phyloP scores from a whole-genome alignment of 1,284 basidiomycete genomes.

The Golubevia sp. region DNA sequence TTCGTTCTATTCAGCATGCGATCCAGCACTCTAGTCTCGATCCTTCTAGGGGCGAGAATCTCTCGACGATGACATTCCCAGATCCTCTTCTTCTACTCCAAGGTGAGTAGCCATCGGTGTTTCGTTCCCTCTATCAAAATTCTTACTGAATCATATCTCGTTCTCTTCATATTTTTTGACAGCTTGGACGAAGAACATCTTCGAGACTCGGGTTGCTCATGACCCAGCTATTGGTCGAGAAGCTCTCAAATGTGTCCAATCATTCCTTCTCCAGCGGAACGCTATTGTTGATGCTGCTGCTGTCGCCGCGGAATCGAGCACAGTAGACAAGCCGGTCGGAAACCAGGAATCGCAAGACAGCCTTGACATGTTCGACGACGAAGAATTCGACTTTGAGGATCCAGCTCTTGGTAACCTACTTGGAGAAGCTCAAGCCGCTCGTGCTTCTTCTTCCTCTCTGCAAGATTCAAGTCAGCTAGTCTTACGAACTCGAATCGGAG shows the following conservation, averaged over 20 bases:
- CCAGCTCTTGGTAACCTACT: constrained; percentile 68
- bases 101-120: constrained; percentile 64
- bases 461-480: constrained; percentile 63
- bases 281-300: constrained; percentile 65
- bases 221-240: constrained; percentile 68
- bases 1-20: constrained; percentile 71
- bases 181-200: constrained; percentile 72
- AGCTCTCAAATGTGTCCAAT: constrained; percentile 69
- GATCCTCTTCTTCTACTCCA: constrained; percentile 70
- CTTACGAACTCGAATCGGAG: constrained; percentile 8
- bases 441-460: constrained; percentile 60
- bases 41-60: constrained; percentile 10
- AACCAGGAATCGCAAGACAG: constrained; percentile 70
- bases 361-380: constrained; percentile 70
- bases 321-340: not conserved
- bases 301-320: not conserved
- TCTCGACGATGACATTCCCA: constrained; percentile 67
- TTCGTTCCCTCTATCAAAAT: constrained; percentile 2
- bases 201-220: constrained; percentile 66
- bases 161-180: constrained; percentile 11
- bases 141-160: constrained; percentile 9
- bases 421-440: constrained; percentile 61
- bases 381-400: constrained; percentile 69
- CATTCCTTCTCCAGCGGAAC: constrained; percentile 71
- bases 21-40: constrained; percentile 67